Evolutionary conservation across 352 stramenopile genomes (phyloP), one percentile per base, ranked within the genome.

Genomic region (Pythium brachiatum): DNA sequence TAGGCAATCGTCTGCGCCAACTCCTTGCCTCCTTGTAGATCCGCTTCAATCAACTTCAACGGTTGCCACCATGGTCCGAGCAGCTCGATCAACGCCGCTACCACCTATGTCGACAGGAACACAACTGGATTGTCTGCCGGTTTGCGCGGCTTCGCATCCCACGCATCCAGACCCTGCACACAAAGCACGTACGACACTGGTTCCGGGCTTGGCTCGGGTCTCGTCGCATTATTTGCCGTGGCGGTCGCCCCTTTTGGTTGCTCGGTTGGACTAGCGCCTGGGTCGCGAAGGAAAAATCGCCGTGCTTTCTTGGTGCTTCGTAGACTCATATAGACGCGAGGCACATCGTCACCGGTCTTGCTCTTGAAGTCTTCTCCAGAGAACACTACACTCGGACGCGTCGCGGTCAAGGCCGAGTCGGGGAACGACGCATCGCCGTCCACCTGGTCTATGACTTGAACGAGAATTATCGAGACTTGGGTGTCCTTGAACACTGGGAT

Each of bases 401-500:
- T 60, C 15, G 21, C 36, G 2, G 16, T 34, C 2, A 15, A 25
- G 1, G 54, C 43, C 18, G 54, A 53, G 3, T 44, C 32, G 8
- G 43, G 39, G 25, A 16, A 61, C 26, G 43, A 32, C 12, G 23
- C 11, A 44, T 53, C 56, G 13, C 27, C 57, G n/a, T 47, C n/a
- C 16, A 18, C 50, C 2, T 18, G 21, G 18, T 57, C 38, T 12
- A 25, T 44, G 12, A 52, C 57, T 32, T 57, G 57, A 3, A 66
- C 26, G 3, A 56, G 4, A n/a, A 60, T 56, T 38, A 60, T 55
- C 29, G 59, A 66, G 13, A 60, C 59, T 7, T 11, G 7, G 15
- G 1, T 31, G 26, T 6, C 34, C 11, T 60, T 34, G 23, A 66
- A 69, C 0, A 73, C 60, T 2, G 65, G 65, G 36, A 76, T 68